phyloP scores from a whole-genome alignment of 2,329 filamentous ascomycete genomes.

The Camptophora hylomeconis region DNA sequence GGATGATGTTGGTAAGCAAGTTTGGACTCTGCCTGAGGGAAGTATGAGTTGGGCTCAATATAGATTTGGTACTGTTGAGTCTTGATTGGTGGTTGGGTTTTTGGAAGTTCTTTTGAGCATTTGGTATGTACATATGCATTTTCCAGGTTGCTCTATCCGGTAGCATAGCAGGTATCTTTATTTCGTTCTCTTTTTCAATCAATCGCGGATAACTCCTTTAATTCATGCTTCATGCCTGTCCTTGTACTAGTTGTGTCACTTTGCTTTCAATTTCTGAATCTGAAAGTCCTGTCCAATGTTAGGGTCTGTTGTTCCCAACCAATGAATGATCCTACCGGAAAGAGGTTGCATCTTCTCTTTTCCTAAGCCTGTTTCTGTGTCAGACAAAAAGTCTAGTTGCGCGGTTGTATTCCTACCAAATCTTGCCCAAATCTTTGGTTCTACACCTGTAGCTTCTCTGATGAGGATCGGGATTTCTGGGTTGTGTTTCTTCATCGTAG shows the following conservation, averaged over 20 bases:
- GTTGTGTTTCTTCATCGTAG: slow-evolving; percentile 99
- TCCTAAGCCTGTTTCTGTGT: slow-evolving; percentile 43
- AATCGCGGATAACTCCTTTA: neutral
- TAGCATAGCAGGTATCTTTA: slow-evolving; percentile 2
- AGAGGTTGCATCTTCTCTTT: slow-evolving; percentile 54
- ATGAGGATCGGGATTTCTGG: slow-evolving; percentile 87
- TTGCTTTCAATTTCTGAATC: slow-evolving; percentile 59
- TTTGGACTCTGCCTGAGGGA: slow-evolving; percentile 38
- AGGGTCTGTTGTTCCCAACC: slow-evolving; percentile 1
- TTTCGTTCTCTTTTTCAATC: slow-evolving; percentile 2
- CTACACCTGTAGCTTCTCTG: slow-evolving; percentile 73
- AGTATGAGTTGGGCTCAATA: slow-evolving; percentile 44
- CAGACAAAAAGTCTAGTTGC: slow-evolving; percentile 10
- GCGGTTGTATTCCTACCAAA: slow-evolving; percentile 52
- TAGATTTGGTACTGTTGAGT: slow-evolving; percentile 29
- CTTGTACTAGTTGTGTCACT: slow-evolving; percentile 46
- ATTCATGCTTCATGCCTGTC: slow-evolving; percentile 1
- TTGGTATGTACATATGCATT: slow-evolving; percentile 11
- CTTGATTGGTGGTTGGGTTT: slow-evolving; percentile 1
- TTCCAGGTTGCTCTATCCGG: slow-evolving; percentile 5
- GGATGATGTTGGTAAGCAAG: slow-evolving; percentile 30
- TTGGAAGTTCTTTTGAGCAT: slow-evolving; percentile 3
- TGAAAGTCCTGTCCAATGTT: slow-evolving; percentile 40
- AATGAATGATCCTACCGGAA: slow-evolving; percentile 33
- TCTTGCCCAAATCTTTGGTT: slow-evolving; percentile 80